These are phyloP conservation scores for Emydomyces testavorans DNA, from an alignment of 2,329 filamentous ascomycete species.

Conservation along the genomic window DNA sequence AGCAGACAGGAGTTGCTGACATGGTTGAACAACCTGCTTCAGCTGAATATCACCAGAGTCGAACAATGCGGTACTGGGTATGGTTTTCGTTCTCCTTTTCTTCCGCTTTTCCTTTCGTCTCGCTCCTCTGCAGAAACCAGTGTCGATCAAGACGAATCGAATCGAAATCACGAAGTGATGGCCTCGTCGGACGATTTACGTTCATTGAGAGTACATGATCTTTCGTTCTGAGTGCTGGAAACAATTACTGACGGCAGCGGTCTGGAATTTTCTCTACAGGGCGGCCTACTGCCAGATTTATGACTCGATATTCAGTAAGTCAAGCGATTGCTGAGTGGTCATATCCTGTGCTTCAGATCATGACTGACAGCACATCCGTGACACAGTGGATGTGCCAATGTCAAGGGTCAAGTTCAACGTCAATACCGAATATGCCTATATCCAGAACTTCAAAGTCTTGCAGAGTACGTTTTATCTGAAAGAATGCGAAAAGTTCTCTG, in stretches of 20 bases:
- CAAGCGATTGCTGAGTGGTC: not conserved
- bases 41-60: conserved; percentile 96
- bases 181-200: not conserved
- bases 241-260: conserved; percentile 6
- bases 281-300: conserved; percentile 95
- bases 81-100: conserved; percentile 24
- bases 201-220: not conserved
- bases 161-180: not conserved
- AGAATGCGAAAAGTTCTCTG: not conserved
- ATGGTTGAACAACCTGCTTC: conserved; percentile 95
- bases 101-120: conserved; percentile 14
- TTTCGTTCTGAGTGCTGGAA: conserved; percentile 4
- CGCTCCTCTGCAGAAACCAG: not conserved
- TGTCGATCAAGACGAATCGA: not conserved
- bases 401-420: conserved; percentile 95
- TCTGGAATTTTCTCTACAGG: conserved; percentile 39
- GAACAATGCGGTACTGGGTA: conserved; percentile 99
- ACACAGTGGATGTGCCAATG: conserved; percentile 76
- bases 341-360: not conserved
- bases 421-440: conserved; percentile 91
- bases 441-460: conserved; percentile 96
- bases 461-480: conserved; percentile 58
- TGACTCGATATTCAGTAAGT: conserved; percentile 83
- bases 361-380: not conserved
- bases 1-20: conserved; percentile 83